Percentiles rank a stretch among this genome's conserved stretches.
These are phyloP conservation scores for Penicillium occitanis DNA, from an alignment of 2,329 filamentous ascomycete species.

Conservation along the genomic window DNA sequence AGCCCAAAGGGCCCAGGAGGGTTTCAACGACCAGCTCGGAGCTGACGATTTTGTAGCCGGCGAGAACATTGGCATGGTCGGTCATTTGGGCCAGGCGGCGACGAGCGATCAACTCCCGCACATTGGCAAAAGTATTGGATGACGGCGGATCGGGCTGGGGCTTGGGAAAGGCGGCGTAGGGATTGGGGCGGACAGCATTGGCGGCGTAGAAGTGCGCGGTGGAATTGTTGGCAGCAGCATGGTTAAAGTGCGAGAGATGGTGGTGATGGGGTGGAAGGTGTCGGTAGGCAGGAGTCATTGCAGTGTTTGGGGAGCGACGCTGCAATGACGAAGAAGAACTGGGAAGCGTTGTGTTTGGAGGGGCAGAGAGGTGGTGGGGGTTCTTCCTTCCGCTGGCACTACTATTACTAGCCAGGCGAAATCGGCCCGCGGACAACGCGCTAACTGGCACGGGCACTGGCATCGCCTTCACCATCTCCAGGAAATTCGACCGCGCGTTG, in stretches of 20 bases:
- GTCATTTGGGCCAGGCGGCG: slow-evolving; percentile 45
- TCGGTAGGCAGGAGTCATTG: slow-evolving; percentile 47
- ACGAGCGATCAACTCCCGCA: slow-evolving; percentile 43
- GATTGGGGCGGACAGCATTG: slow-evolving; percentile 21
- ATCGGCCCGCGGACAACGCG: slow-evolving; percentile 29
- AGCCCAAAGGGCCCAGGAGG: slow-evolving; percentile 43
- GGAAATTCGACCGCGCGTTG: slow-evolving; percentile 52
- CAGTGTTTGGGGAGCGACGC: slow-evolving; percentile 35
- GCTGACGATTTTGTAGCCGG: slow-evolving; percentile 45
- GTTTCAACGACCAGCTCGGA: slow-evolving; percentile 46
- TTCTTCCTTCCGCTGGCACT: not conserved
- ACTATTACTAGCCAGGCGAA: not conserved
- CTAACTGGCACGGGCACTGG: slow-evolving; percentile 26
- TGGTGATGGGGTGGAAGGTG: slow-evolving; percentile 30
- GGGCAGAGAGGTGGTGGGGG: slow-evolving; percentile 30
- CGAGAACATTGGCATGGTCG: slow-evolving; percentile 47
- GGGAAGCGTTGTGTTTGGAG: slow-evolving; percentile 25
- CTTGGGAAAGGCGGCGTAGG: slow-evolving; percentile 24
- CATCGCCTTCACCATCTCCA: slow-evolving; percentile 46
- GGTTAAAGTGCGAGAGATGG: slow-evolving; percentile 6
- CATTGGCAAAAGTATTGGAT: slow-evolving; percentile 41
- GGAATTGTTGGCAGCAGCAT: slow-evolving; percentile 15
- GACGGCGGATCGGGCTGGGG: slow-evolving; percentile 25
- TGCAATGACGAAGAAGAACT: slow-evolving; percentile 24
- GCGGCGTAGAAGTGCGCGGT: slow-evolving; percentile 20